These are phyloP conservation scores for Zygotorulaspora mrakii DNA, from an alignment of 1,139 yeast genomes.

Conservation along the genomic window DNA sequence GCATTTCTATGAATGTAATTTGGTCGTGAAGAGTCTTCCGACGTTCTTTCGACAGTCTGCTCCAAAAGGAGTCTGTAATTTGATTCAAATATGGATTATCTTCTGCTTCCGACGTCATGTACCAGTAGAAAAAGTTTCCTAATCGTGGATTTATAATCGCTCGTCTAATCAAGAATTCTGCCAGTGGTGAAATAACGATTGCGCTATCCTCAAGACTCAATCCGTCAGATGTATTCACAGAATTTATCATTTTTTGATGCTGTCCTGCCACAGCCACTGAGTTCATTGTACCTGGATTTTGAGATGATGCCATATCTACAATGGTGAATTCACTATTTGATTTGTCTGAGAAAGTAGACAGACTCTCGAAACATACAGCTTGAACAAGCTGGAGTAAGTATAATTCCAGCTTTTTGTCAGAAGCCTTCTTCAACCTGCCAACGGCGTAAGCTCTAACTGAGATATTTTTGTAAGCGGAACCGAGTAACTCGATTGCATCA, in stretches of 20 bases:
- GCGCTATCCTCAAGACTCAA: constrained; percentile 22
- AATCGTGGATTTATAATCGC: constrained; percentile 62
- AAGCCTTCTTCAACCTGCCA: constrained; percentile 70
- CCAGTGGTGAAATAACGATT: constrained; percentile 57
- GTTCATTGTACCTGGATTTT: constrained; percentile 9
- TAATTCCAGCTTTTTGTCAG: constrained; percentile 72
- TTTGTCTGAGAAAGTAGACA: constrained; percentile 29
- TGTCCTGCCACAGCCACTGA: constrained; percentile 9
- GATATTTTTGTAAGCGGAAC: constrained; percentile 60
- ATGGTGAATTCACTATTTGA: constrained; percentile 43
- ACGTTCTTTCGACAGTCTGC: constrained; percentile 28
- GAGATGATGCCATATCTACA: constrained; percentile 34
- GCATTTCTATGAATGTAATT: constrained; percentile 42
- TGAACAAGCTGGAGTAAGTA: constrained; percentile 89
- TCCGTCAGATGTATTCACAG: constrained; percentile 16
- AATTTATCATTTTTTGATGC: constrained; percentile 15
- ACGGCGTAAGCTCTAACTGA: constrained; percentile 82
- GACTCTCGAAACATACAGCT: constrained; percentile 74
- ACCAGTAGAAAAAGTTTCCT: constrained; percentile 90
- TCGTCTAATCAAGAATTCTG: constrained; percentile 71
- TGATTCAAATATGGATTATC: constrained; percentile 50
- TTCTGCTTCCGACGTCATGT: constrained; percentile 78
- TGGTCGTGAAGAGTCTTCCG: constrained; percentile 41
- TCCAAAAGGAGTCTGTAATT: constrained; percentile 38
- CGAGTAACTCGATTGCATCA: constrained; percentile 84